phyloP scores from a whole-genome alignment of 257 asterid genomes.

The Plantago elongata region DNA sequence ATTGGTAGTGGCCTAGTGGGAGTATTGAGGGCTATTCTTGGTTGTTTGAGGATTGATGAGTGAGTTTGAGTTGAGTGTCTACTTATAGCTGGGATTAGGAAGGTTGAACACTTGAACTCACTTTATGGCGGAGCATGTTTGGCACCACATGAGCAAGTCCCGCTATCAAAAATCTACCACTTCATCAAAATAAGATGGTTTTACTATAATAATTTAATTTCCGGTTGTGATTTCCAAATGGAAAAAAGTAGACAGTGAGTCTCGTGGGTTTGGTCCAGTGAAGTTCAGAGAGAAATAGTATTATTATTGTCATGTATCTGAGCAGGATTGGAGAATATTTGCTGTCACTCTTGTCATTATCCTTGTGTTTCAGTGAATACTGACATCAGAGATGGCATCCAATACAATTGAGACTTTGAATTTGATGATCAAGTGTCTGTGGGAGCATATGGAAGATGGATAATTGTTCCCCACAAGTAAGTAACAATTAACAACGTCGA shows the following conservation, averaged over 20 bases:
- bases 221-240: not conserved
- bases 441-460: not conserved
- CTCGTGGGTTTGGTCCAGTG: too few relatives aligned
- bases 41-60: not conserved
- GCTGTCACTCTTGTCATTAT: constrained; percentile 8
- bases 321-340: not conserved
- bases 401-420: not conserved
- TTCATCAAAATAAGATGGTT: too few relatives aligned
- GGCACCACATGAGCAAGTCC: too few relatives aligned
- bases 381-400: constrained; percentile 6
- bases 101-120: too few relatives aligned
- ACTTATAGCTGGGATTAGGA: constrained; percentile 24
- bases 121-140: too few relatives aligned
- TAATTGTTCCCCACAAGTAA: not conserved
- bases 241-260: not conserved
- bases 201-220: too few relatives aligned
- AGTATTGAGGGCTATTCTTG: not conserved
- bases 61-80: constrained; percentile 13
- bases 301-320: too few relatives aligned
- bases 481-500: too few relatives aligned
- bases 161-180: too few relatives aligned
- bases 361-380: not conserved
- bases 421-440: not conserved
- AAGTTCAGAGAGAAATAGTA: too few relatives aligned
- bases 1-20: too few relatives aligned